These are phyloP conservation scores for Megacollybia platyphylla DNA, from an alignment of 1,284 basidiomycete genomes.

Conservation along the genomic window DNA sequence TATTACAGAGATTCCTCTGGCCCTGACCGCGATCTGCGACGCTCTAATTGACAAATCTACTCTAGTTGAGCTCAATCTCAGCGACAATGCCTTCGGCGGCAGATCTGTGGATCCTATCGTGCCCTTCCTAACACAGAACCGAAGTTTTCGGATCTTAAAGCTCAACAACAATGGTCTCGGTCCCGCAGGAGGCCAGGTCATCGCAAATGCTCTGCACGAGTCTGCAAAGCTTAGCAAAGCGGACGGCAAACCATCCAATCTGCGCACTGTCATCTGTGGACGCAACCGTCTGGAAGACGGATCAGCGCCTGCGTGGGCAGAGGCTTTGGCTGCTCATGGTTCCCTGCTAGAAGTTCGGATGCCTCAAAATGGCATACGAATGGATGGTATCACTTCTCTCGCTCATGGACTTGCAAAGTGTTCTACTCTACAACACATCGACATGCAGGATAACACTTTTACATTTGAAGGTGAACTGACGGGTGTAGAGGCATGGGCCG, in stretches of 20 bases:
- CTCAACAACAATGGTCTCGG: slow-evolving; percentile 98
- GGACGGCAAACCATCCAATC: slow-evolving; percentile 56
- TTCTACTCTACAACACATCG: slow-evolving; percentile 62
- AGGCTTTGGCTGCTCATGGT: slow-evolving; percentile 79
- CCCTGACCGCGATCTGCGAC: slow-evolving; percentile 82
- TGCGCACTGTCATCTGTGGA: slow-evolving; percentile 84
- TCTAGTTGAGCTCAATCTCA: slow-evolving; percentile 83
- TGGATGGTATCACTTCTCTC: slow-evolving; percentile 83
- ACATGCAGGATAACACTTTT: slow-evolving; percentile 95
- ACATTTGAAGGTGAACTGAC: slow-evolving; percentile 45
- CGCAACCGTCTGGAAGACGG: slow-evolving; percentile 93
- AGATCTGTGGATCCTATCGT: slow-evolving; percentile 94
- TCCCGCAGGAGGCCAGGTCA: slow-evolving; percentile 77
- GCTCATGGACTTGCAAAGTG: slow-evolving; percentile 68
- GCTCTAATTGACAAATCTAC: slow-evolving; percentile 72
- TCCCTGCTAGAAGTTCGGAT: slow-evolving; percentile 79
- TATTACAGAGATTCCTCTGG: slow-evolving; percentile 90
- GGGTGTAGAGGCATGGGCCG: slow-evolving; percentile 59
- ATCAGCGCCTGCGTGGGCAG: slow-evolving; percentile 74
- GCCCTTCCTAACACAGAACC: slow-evolving; percentile 75
- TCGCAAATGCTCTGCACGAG: slow-evolving; percentile 75
- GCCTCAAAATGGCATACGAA: slow-evolving; percentile 96
- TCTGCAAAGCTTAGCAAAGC: slow-evolving; percentile 64
- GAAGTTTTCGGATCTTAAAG: slow-evolving; percentile 70
- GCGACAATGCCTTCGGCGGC: slow-evolving; percentile 95